Base-by-base conservation (phyloP, 306 rosid genomes). In the Nissolia schottii region DNA sequence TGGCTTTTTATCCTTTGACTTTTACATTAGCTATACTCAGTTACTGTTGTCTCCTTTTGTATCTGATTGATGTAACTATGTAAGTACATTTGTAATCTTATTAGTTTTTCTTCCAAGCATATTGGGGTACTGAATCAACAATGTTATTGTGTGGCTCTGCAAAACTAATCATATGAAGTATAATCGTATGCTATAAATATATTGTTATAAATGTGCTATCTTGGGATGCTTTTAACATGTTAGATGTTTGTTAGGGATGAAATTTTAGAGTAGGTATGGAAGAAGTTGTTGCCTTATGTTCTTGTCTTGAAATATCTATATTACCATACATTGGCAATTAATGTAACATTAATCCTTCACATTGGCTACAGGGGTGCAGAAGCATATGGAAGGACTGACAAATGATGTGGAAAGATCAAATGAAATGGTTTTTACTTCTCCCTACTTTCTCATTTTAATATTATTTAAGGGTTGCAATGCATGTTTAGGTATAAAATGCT, bases 361-460 rank as follows among this genome's bases (percentile, higher is more conserved):
- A 55, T 63, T 43, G 31, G 53, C 61, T 84, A 49, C 86, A 93
- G 98, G 89, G 45, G 78, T 91, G 80, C 86, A 81, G 86, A 86
- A 83, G 56, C 92, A 87, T 70, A 82, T 89, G 94, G 96, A 87
- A 38, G 96, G 93, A 75, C 82, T 91, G 79, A 80, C 96, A 32
- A 89, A 93, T 85, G 97, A 93, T 41, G 97, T 85, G 58, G 97
- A 91, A 75, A 86, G 96, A 87, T 93, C 97, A 55, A 87, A 89
- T 63, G 96, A 93, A 91, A 86, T 80, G 97, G 98, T 93, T 46
- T 32, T 51, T 28, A 56, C 72, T 37, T 54, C 54, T 63, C 37
- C 41, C 64, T 74, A 2, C 23, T 23, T 29, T 43, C 61, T 37
- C 54, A 25, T 20, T 20, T 73, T 51, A 28, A 19, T 59, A 18